Evolutionary conservation across 2,329 filamentous ascomycete genomes (phyloP), one percentile per base, ranked within the genome.

Genomic region (Aquanectria penicillioides): DNA sequence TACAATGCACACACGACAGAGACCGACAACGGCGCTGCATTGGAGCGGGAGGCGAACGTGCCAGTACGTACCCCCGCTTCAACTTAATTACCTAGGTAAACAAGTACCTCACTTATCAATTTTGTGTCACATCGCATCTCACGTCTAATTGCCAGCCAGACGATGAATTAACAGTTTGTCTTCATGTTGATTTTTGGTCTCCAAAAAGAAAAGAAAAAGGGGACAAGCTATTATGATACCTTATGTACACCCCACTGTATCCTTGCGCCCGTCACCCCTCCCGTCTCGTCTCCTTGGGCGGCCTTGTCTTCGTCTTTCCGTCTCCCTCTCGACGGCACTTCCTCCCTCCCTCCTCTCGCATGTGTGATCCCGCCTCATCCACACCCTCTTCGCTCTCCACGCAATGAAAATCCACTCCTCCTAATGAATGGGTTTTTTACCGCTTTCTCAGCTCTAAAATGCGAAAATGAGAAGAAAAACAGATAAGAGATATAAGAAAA

Each of bases 381-480:
- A n/a, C 31, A 29, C 11, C 40, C 25, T 41, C 48, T 29, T 37
- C 34, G 44, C 56, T 36, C 29, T 49, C 40, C 50, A 57, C 51
- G 31, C 50, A 68, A 68, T 59, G 64, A 66, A 64, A 68, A 51
- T 9, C 59, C 53, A 53, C 58, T 61, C 48, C 64, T 67, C 64
- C 58, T 69, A 67, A 63, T 65, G 68, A 70, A 69, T 69, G 64
- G 62, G 57, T 37, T 57, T 60, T n/a, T 61, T 65, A 66, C 66
- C 64, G 62, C 64, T 63, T 66, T 57, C 66, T 64, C 60, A 68
- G 69, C 69, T 73, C 70, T 70, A 73, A 69, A 63, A 70, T 69
- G 66, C 68, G 60, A 68, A 63, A 56, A 38, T 52, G 43, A 57
- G 51, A 60, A 61, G 64, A 59, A 54, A 57, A 49, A 65, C 64